Percentiles rank a stretch among this genome's conserved stretches.
These are phyloP conservation scores for Boletus coffeatus DNA, from an alignment of 1,284 basidiomycete genomes.

Conservation along the genomic window DNA sequence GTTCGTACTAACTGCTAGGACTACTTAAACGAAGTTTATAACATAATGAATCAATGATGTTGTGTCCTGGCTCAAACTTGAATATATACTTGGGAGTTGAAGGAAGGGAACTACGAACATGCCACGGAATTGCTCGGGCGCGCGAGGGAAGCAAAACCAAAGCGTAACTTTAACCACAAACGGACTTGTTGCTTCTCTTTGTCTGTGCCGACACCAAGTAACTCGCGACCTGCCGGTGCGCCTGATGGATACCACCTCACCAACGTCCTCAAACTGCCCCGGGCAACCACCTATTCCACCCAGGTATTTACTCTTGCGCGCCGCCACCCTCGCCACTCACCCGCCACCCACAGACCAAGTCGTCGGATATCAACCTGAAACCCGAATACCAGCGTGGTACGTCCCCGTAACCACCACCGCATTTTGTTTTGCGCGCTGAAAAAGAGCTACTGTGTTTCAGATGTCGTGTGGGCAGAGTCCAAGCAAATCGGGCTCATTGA, in stretches of 20 bases:
- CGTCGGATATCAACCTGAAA: constrained; percentile 57
- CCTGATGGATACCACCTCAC: constrained; percentile 41
- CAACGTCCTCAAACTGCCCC: constrained; percentile 34
- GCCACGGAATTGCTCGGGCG: too few relatives aligned
- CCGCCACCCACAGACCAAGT: constrained; percentile 50
- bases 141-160: too few relatives aligned
- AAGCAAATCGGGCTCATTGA: constrained; percentile 71
- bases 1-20: too few relatives aligned
- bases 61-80: too few relatives aligned
- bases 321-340: neutral
- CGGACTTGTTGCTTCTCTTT: too few relatives aligned
- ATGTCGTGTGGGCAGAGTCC: constrained; percentile 64
- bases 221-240: constrained; percentile 12
- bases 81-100: too few relatives aligned
- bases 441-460: neutral
- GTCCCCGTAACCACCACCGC: neutral
- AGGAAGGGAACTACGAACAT: too few relatives aligned
- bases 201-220: constrained; percentile 5
- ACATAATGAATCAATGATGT: too few relatives aligned
- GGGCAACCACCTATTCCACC: constrained; percentile 64
- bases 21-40: too few relatives aligned
- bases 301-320: constrained; percentile 33
- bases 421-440: neutral
- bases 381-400: constrained; percentile 73
- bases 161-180: too few relatives aligned